Base-by-base conservation (phyloP, 768 basidiomycete genomes). In the Sistotremastrum niveocremeum region DNA sequence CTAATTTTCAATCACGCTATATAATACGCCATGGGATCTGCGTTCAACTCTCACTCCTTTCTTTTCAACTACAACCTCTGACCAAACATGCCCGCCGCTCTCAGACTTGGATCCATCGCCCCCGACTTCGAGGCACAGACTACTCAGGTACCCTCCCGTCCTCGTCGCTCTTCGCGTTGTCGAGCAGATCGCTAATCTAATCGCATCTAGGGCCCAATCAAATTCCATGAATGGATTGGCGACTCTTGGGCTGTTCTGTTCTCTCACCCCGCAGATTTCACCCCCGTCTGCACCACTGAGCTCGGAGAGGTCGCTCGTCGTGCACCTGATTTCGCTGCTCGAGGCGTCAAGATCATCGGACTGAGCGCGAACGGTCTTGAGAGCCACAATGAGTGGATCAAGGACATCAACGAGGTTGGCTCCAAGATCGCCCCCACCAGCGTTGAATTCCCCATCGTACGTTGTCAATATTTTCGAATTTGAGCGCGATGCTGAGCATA, bases 251-350 rank as follows among this genome's bases (percentile, higher is more conserved):
- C 73, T 42, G 66, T 90, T 60, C 72, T 98, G 47, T 98, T 97
- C 76, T 94, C 90, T 32, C 91, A 95, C 64, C 90, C 90, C 1
- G 91, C 84, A 39, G 84, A 89, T 59, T 89, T 89, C 60, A 86
- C 84, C n/a, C 84, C 85, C 42, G 82, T 93, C 44, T 91, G 87
- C 74, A 93, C 95, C 41, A 99, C 95, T 46, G 95, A 98, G 69
- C 82, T 98, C 35, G 91, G 88, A 43, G 94, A 95, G 62, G 91
- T 95, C 39, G 84, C 95, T 42, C 81, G 88, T 52, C 84, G 87
- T 49, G 73, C 77, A 8, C 68, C 69, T 10, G 93, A 97, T 63
- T 99, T 97, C 61, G 71, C 67, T 42, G 78, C 81, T 59, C 83
- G 95, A 50, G 77, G 79, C 53, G 90, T 97, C 58, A 97, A 98